phyloP scores from a whole-genome alignment of 2,329 filamentous ascomycete genomes.

The Colletotrichum nymphaeae region DNA sequence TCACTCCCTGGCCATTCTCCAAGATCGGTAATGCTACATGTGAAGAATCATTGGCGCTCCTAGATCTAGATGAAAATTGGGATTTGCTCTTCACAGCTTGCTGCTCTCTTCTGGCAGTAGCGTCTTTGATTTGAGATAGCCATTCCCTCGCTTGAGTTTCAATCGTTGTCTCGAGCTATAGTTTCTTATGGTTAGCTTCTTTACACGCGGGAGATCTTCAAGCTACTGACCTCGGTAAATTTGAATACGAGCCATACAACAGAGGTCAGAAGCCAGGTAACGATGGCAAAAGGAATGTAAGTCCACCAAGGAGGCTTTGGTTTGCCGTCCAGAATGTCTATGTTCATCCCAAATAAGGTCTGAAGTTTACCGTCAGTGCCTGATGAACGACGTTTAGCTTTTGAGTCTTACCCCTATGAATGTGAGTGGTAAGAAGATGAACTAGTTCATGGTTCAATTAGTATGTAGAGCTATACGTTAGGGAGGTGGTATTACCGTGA shows the following conservation, averaged over 20 bases:
- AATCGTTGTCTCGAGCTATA: not conserved
- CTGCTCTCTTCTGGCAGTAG: not conserved
- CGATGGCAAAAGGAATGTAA: not conserved
- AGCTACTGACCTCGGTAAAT: not conserved
- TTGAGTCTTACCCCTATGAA: not conserved
- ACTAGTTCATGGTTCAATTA: not conserved
- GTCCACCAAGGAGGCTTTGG: not conserved
- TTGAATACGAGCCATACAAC: not conserved
- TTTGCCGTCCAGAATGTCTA: not conserved
- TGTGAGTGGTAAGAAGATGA: not conserved
- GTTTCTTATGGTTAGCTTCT: not conserved
- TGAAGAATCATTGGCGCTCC: not conserved
- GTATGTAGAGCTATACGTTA: not conserved
- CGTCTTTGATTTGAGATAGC: not conserved
- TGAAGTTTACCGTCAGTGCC: not conserved
- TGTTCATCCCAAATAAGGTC: not conserved
- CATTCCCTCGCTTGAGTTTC: not conserved
- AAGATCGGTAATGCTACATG: not conserved
- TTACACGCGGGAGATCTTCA: not conserved
- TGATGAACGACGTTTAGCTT: not conserved
- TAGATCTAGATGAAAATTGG: not conserved
- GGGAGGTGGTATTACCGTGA: not conserved
- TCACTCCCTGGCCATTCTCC: not conserved
- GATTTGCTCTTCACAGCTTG: not conserved
- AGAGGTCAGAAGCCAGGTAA: not conserved